phyloP scores from a whole-genome alignment of 768 basidiomycete genomes.

The Lactarius trivialis region DNA sequence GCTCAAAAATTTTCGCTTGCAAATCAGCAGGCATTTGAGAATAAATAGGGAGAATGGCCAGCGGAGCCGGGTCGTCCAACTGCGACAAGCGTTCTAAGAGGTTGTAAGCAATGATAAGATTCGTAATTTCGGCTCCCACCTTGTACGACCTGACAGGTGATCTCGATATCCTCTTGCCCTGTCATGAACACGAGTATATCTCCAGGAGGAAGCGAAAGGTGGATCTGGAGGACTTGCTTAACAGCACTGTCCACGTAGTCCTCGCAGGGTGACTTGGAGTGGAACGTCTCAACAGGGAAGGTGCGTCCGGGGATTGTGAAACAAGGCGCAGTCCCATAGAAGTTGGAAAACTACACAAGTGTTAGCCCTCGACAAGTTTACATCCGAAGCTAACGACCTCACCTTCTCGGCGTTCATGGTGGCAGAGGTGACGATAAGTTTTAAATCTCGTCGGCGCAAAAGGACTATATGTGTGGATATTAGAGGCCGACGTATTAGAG shows the following conservation, averaged over 20 bases:
- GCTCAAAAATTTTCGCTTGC: constrained; percentile 95
- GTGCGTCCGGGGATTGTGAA: constrained; percentile 94
- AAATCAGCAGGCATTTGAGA: constrained; percentile 99
- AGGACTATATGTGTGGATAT: constrained; percentile 40
- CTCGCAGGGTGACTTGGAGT: constrained; percentile 96
- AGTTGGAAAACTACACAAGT: constrained; percentile 78
- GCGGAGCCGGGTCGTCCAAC: constrained; percentile 80
- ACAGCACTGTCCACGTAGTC: constrained; percentile 98
- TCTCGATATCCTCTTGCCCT: constrained; percentile 98
- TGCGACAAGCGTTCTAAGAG: constrained; percentile 81
- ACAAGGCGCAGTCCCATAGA: constrained; percentile 91
- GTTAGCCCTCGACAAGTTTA: background rate
- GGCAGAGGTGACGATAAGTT: constrained; percentile 95
- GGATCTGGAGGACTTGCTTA: constrained; percentile 96
- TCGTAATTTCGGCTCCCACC: constrained; percentile 42
- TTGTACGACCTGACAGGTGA: constrained; percentile 89
- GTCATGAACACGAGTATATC: constrained; percentile 99
- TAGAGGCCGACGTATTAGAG: background rate
- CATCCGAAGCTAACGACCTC: constrained; percentile 6
- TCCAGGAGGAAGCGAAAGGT: constrained; percentile 85
- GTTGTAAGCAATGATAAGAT: constrained; percentile 2
- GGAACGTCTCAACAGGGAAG: constrained; percentile 95
- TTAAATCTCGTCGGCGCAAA: constrained; percentile 85
- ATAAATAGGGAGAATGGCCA: constrained; percentile 95
- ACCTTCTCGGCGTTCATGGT: constrained; percentile 99